A percentile compares a stretch with the other conserved stretches of the same genome.
phyloP scores from a whole-genome alignment of 352 stramenopile genomes.

The Globisporangium cederbergense region DNA sequence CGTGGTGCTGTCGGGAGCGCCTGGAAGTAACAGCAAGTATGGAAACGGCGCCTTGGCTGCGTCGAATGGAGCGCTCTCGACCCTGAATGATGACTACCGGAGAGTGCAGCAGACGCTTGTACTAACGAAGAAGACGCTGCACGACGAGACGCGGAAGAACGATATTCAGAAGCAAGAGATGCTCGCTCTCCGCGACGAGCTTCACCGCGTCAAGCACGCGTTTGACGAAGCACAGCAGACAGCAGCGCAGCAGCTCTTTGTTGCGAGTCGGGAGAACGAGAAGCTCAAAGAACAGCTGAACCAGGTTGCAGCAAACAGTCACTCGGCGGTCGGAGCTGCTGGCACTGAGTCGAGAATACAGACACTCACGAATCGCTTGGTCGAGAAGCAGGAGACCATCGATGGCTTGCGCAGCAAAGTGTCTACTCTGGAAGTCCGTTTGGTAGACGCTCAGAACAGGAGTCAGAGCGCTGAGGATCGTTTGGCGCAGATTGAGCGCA shows the following conservation, averaged over 20 bases:
- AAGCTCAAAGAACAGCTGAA: conserved; percentile 46
- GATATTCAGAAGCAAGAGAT: conserved; percentile 72
- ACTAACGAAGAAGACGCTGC: conserved; percentile 69
- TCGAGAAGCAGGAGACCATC: conserved; percentile 82
- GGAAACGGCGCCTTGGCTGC: conserved; percentile 7
- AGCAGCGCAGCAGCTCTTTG: conserved; percentile 34
- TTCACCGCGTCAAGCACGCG: conserved; percentile 47
- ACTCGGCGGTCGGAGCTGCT: conserved; percentile 20
- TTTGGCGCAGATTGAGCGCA: conserved; percentile 57
- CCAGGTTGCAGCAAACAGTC: conserved; percentile 13
- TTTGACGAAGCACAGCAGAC: conserved; percentile 33
- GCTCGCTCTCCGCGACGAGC: conserved; percentile 41
- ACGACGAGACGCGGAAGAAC: conserved; percentile 64
- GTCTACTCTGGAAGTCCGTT: conserved; percentile 69
- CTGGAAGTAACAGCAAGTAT: conserved; percentile 6
- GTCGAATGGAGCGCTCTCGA: conserved; percentile 20
- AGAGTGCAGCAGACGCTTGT: conserved; percentile 61
- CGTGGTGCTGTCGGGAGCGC: background rate
- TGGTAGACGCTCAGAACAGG: conserved; percentile 48
- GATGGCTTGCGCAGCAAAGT: conserved; percentile 61
- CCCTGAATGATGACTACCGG: conserved; percentile 53
- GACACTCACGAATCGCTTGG: conserved; percentile 70
- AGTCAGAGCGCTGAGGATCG: conserved; percentile 54
- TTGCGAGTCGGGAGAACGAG: conserved; percentile 35
- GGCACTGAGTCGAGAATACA: conserved; percentile 66